A percentile compares a stretch with the other conserved stretches of the same genome.
Conservation (phyloP, 768 basidiomycete species). For the Sistotremastrum niveocremeum region DNA sequence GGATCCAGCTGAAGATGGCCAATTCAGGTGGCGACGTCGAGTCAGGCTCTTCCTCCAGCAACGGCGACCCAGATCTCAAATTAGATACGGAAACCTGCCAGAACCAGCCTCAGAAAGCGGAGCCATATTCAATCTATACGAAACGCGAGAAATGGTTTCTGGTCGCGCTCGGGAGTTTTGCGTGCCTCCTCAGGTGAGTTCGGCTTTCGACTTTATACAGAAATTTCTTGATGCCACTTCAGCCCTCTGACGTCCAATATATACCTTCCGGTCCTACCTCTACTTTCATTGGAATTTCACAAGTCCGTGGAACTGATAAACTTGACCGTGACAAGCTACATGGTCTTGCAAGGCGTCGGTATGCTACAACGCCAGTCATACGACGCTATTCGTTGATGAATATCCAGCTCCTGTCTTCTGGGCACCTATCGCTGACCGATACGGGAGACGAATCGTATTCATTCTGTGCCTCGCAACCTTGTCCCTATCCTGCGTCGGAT, state of each 20-base stretch:
- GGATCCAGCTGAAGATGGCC: too few relatives aligned
- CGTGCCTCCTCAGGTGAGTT: slow-evolving; percentile 48
- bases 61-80: too few relatives aligned
- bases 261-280: slow-evolving; percentile 45
- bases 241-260: slow-evolving; percentile 7
- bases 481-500: slow-evolving; percentile 48
- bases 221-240: too few relatives aligned
- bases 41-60: too few relatives aligned
- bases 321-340: slow-evolving; percentile 67
- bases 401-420: slow-evolving; percentile 35
- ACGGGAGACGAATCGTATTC: slow-evolving; percentile 52
- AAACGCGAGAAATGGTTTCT: slow-evolving; percentile 54
- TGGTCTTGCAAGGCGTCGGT: slow-evolving; percentile 56
- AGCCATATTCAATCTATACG: slow-evolving; percentile 36
- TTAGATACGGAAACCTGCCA: too few relatives aligned
- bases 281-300: slow-evolving; percentile 45
- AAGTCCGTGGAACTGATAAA: slow-evolving; percentile 63
- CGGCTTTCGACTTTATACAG: too few relatives aligned
- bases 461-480: slow-evolving; percentile 51
- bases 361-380: neutral
- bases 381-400: too few relatives aligned
- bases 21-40: too few relatives aligned
- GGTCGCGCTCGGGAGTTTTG: slow-evolving; percentile 41
- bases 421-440: slow-evolving; percentile 55
- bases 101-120: too few relatives aligned